Evolutionary conservation across 352 stramenopile genomes (phyloP).

Genomic region (Phytopythium vexans): DNA sequence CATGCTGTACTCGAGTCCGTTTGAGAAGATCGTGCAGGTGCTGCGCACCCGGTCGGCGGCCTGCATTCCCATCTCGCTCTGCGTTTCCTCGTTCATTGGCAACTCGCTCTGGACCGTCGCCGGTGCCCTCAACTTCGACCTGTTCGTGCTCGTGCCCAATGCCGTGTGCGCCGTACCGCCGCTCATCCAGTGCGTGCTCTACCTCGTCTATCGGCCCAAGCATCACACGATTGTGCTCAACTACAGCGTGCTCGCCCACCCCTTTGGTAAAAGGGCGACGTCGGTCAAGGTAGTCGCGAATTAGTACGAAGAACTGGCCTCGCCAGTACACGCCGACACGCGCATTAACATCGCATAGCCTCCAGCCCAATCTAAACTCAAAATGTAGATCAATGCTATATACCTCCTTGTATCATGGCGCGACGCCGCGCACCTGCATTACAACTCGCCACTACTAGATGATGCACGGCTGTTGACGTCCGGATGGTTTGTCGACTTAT

Average conservation of each 20-base stretch:
- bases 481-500: no score
- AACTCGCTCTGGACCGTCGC: constrained; percentile 31
- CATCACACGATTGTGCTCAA: constrained; percentile 1
- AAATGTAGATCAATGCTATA: no score
- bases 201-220: constrained; percentile 10
- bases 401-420: no score
- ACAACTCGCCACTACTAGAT: no score
- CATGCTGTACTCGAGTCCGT: constrained; percentile 29
- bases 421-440: no score
- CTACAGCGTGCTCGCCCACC: not conserved
- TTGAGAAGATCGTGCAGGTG: constrained; percentile 36
- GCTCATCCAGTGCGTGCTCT: constrained; percentile 9
- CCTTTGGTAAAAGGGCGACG: not conserved
- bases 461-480: no score
- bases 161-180: constrained; percentile 10
- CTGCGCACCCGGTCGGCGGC: constrained; percentile 21
- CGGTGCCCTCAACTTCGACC: constrained; percentile 18
- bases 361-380: no score
- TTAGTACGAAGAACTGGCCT: constrained; percentile 2
- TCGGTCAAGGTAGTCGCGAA: not conserved
- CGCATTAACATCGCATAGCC: no score
- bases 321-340: constrained; percentile 3
- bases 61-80: constrained; percentile 31
- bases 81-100: constrained; percentile 17
- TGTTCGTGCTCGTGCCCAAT: constrained; percentile 10